These are phyloP conservation scores for Apophysomyces ossiformis DNA, from an alignment of 371 early-diverging fungal genomes.

Conservation along the genomic window DNA sequence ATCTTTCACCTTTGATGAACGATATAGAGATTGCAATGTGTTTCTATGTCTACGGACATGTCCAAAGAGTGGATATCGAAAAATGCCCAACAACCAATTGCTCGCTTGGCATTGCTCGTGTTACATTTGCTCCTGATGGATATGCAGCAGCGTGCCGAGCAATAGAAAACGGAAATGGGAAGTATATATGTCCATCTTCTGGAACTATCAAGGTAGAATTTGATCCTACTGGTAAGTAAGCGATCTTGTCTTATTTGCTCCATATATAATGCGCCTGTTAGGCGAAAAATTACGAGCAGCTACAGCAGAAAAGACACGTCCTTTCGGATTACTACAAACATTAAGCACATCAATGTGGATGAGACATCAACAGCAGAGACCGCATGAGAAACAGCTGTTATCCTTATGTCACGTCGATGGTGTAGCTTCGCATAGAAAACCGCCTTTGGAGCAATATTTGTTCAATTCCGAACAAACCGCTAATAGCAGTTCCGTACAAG, in stretches of 20 bases:
- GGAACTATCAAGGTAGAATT: conserved; percentile 1
- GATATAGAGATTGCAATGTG: conserved; percentile 4
- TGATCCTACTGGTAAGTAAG: conserved; percentile 2
- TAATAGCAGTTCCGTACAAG: too few relatives aligned
- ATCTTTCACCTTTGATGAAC: background rate
- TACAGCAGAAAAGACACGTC: background rate
- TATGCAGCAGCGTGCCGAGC: conserved; percentile 5
- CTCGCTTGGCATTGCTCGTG: conserved; percentile 4
- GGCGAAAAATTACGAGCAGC: conserved; percentile 8
- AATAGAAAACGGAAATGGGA: conserved; percentile 1
- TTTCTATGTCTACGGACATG: conserved; percentile 4
- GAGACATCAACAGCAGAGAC: background rate
- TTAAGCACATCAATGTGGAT: conserved; percentile 5
- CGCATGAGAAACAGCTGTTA: background rate
- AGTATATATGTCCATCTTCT: background rate
- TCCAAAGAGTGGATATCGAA: conserved; percentile 6
- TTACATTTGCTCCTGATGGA: conserved; percentile 8
- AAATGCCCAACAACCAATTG: conserved; percentile 4
- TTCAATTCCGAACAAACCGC: too few relatives aligned
- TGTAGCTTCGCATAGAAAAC: too few relatives aligned
- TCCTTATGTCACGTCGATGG: too few relatives aligned
- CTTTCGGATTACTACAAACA: conserved; percentile 3
- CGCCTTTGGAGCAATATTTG: too few relatives aligned
- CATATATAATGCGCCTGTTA: background rate
- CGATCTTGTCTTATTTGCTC: background rate